Conservation (phyloP, 148 eudicot genomes). For the Spergularia marina region DNA sequence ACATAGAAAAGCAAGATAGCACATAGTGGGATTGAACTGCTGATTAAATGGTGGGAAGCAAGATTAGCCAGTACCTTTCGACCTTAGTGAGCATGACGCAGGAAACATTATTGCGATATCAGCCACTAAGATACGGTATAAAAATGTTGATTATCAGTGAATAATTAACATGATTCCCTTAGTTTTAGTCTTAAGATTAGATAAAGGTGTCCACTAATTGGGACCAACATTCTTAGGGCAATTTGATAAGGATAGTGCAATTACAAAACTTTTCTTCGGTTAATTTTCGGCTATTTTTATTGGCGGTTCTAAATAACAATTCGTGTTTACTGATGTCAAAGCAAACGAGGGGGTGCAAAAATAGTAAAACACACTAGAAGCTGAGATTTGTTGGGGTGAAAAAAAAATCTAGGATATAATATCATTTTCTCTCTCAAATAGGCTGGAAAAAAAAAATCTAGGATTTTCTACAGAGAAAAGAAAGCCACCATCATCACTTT, state of each 20-base stretch:
- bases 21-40: conserved; percentile 14
- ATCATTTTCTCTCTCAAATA: no score
- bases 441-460: no score
- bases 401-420: no score
- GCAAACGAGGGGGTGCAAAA: no score
- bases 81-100: conserved; percentile 21
- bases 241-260: neutral
- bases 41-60: conserved; percentile 19
- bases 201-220: conserved; percentile 18
- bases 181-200: neutral
- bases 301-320: no score
- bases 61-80: conserved; percentile 20
- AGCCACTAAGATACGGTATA: neutral
- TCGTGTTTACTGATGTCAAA: no score
- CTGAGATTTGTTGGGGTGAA: no score
- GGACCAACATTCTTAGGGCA: conserved; percentile 1
- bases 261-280: neutral
- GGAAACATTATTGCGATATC: conserved; percentile 18
- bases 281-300: no score
- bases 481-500: no score
- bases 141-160: neutral
- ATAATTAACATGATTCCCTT: neutral
- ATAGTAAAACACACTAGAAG: no score
- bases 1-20: conserved; percentile 1
- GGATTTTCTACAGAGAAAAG: no score